These are phyloP conservation scores for Sporothrix dimorphospora DNA, from an alignment of 2,329 filamentous ascomycete genomes.

Conservation along the genomic window DNA sequence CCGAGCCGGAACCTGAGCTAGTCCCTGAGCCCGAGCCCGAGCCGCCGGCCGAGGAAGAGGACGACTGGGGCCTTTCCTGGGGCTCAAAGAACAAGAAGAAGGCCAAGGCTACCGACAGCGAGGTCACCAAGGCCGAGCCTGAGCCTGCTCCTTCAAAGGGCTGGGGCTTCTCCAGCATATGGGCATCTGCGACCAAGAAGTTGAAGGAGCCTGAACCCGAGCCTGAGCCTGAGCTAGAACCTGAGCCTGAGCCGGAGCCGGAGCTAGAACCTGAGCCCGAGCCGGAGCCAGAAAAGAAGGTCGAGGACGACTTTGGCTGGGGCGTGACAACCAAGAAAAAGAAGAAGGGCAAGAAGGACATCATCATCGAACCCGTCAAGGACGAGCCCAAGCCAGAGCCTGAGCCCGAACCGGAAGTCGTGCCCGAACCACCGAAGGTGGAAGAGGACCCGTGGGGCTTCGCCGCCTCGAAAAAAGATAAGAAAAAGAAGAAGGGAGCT, in stretches of 20 bases:
- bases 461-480: constrained; percentile 33
- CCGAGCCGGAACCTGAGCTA: constrained; percentile 23
- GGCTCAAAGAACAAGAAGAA: constrained; percentile 36
- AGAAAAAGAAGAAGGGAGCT: constrained; percentile 36
- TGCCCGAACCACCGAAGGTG: constrained; percentile 17
- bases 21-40: constrained; percentile 27
- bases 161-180: constrained; percentile 19
- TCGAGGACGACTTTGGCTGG: constrained; percentile 35
- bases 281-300: constrained; percentile 22
- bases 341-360: constrained; percentile 35
- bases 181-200: constrained; percentile 19
- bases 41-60: constrained; percentile 12
- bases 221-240: constrained; percentile 34
- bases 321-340: constrained; percentile 34
- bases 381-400: constrained; percentile 8
- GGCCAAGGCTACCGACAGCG: constrained; percentile 31
- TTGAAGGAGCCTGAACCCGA: constrained; percentile 27
- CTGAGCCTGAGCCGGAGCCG: constrained; percentile 29
- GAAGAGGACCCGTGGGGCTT: constrained; percentile 21
- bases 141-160: constrained; percentile 23
- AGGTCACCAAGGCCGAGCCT: constrained; percentile 29
- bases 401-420: background rate
- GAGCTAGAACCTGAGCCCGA: constrained; percentile 28
- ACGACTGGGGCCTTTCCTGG: constrained; percentile 30
- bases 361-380: background rate